Conservation (phyloP, 2,329 filamentous ascomycete genomes). For the Bipolaris bicolor region DNA sequence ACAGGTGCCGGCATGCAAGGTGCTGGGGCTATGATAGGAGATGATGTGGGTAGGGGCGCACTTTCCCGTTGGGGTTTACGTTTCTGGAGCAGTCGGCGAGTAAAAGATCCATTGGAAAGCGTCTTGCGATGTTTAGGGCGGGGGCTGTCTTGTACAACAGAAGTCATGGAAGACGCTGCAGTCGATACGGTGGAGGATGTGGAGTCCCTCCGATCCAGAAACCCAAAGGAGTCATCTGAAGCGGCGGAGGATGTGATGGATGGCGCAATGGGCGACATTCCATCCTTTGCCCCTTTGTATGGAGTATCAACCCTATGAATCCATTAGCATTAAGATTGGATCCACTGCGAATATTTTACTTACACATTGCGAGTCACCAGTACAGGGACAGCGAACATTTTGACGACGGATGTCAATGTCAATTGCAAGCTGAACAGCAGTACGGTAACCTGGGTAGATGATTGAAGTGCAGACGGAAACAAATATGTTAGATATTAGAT, state of each 20-base stretch:
- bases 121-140: conserved; percentile 22
- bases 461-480: conserved; percentile 5
- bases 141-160: conserved; percentile 5
- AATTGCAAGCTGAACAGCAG: not conserved
- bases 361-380: conserved; percentile 23
- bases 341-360: conserved; percentile 4
- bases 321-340: conserved; percentile 12
- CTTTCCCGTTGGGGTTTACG: conserved; percentile 2
- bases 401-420: not conserved
- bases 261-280: conserved; percentile 7
- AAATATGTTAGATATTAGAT: not conserved
- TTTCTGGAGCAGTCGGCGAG: conserved; percentile 23
- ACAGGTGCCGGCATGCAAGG: not conserved
- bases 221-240: conserved; percentile 18
- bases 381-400: conserved; percentile 28
- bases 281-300: conserved; percentile 10
- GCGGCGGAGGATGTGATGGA: conserved; percentile 13
- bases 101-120: conserved; percentile 18
- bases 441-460: not conserved
- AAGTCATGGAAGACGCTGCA: conserved; percentile 21
- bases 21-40: not conserved
- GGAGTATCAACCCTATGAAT: conserved; percentile 18
- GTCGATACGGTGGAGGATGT: conserved; percentile 21
- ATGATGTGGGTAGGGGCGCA: conserved; percentile 4
- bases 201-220: conserved; percentile 18